Conservation (phyloP, 106 monocot species). For the Hemerocallis citrina region DNA sequence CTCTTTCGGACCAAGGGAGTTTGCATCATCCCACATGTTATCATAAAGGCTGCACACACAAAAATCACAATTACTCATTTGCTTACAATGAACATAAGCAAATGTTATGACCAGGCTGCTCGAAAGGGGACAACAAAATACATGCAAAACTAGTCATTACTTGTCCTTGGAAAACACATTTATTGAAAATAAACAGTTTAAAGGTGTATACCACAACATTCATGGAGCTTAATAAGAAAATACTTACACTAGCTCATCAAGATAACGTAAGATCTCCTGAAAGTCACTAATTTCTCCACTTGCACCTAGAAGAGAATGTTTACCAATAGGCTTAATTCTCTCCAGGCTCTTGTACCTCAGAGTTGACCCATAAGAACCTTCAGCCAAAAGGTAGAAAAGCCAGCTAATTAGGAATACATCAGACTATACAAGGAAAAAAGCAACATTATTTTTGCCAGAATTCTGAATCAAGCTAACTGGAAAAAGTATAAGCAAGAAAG, state of each 20-base stretch:
- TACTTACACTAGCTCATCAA: slow-evolving; percentile 81
- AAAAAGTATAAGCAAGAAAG: too few species aligned
- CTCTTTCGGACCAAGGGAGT: slow-evolving; percentile 86
- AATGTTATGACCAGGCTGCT: background rate
- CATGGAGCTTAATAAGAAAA: background rate
- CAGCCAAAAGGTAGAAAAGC: slow-evolving; percentile 1
- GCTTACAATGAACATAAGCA: background rate
- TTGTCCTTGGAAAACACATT: background rate
- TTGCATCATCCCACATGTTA: slow-evolving; percentile 91
- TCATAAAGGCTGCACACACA: slow-evolving; percentile 52
- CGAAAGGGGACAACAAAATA: background rate
- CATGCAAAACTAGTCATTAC: background rate
- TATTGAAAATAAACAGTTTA: background rate
- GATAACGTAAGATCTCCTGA: slow-evolving; percentile 75
- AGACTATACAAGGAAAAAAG: background rate
- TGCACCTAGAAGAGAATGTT: slow-evolving; percentile 80
- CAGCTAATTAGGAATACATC: background rate
- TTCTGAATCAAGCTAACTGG: too few species aligned
- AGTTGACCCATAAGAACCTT: slow-evolving; percentile 89
- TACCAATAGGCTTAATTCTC: slow-evolving; percentile 68
- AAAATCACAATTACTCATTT: background rate
- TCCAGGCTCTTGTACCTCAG: slow-evolving; percentile 81
- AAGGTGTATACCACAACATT: background rate
- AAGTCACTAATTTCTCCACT: slow-evolving; percentile 93
- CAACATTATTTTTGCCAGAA: background rate